phyloP scores from a whole-genome alignment of 805 yeast genomes.

The Metahyphopichia silvanorum region DNA sequence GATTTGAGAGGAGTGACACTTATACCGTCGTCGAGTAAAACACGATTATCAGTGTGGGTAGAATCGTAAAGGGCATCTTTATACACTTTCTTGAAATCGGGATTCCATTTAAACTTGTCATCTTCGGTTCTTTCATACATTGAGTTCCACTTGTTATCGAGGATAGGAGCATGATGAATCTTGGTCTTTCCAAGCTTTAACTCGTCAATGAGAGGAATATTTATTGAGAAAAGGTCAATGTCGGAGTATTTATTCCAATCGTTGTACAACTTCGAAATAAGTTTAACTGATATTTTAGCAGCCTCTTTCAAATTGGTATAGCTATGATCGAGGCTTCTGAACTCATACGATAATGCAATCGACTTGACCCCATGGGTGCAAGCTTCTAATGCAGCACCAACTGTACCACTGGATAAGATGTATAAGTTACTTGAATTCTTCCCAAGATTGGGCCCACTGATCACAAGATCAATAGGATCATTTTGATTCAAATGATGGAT shows the following conservation, averaged over 20 bases:
- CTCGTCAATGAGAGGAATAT: constrained; percentile 67
- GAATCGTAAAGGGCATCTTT: constrained; percentile 39
- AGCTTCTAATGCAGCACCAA: constrained; percentile 97
- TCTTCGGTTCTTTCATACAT: constrained; percentile 41
- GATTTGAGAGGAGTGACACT: constrained; percentile 62
- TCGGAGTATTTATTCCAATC: constrained; percentile 57
- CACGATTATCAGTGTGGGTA: constrained; percentile 65
- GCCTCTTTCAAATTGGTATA: constrained; percentile 57
- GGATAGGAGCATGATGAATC: constrained; percentile 71
- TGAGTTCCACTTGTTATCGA: constrained; percentile 77
- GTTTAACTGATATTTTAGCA: constrained; percentile 59
- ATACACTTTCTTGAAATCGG: constrained; percentile 71
- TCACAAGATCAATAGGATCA: constrained; percentile 72
- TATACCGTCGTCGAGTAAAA: constrained; percentile 59
- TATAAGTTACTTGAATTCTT: constrained; percentile 87
- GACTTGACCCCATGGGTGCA: constrained; percentile 68
- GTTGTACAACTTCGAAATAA: constrained; percentile 55
- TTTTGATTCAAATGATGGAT: constrained; percentile 61
- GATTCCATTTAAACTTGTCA: constrained; percentile 73
- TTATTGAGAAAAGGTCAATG: constrained; percentile 77
- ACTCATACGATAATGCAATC: constrained; percentile 87
- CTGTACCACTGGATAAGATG: constrained; percentile 88
- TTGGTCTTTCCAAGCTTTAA: constrained; percentile 56
- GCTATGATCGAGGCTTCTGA: constrained; percentile 50
- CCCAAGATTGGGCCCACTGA: constrained; percentile 96